Percentiles rank a stretch among this genome's conserved stretches.
Evolutionary conservation across 2,329 filamentous ascomycete species (phyloP).

Genomic region (Epicoccum nigrum): DNA sequence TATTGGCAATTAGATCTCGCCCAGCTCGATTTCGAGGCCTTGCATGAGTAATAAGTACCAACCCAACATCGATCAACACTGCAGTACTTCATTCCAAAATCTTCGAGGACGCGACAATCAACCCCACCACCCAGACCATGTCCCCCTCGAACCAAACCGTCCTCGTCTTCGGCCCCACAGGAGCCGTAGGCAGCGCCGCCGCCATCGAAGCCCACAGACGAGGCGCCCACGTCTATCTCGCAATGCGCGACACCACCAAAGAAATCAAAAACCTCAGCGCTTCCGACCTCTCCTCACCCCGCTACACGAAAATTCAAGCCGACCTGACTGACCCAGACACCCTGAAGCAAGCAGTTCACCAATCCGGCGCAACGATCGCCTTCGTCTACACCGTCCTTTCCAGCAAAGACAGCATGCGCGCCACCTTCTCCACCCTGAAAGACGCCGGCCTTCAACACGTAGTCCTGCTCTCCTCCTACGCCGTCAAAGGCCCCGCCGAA

Average conservation of each 20-base stretch:
- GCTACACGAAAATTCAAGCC: not conserved
- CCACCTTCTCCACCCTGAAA: not conserved
- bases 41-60: too few relatives aligned
- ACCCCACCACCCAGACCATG: not conserved
- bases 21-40: too few relatives aligned
- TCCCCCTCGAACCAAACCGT: not conserved
- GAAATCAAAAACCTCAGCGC: not conserved
- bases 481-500: not conserved
- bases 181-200: conserved; percentile 1
- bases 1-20: too few relatives aligned
- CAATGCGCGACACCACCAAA: not conserved
- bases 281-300: not conserved
- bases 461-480: not conserved
- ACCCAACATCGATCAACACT: too few relatives aligned
- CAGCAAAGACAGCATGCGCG: not conserved
- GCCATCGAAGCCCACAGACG: conserved; percentile 1
- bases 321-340: not conserved
- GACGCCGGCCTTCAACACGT: not conserved
- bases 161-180: conserved; percentile 1
- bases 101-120: too few relatives aligned
- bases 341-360: not conserved
- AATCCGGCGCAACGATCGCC: not conserved
- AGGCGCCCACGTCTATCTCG: not conserved
- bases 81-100: too few relatives aligned
- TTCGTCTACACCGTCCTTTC: not conserved